Percentiles rank a stretch among this genome's conserved stretches.
phyloP scores from a whole-genome alignment of 192 early-diverging fungal genomes.

The Lobosporangium transversale region DNA sequence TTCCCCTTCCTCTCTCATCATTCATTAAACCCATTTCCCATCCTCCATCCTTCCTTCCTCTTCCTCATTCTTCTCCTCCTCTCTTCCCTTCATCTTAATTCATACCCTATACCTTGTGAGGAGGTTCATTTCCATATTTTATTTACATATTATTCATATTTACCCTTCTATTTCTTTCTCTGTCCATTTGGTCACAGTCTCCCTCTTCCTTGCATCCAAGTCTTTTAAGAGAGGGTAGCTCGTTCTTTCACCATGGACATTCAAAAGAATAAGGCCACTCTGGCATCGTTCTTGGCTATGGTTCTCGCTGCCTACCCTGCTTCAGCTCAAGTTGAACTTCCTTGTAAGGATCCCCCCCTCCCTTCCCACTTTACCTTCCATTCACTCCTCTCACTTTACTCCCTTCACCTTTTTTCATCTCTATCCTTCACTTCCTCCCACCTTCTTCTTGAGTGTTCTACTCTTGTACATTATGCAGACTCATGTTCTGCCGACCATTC shows the following conservation, averaged over 20 bases:
- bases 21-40: background rate
- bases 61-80: background rate
- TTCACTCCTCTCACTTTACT: background rate
- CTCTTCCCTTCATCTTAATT: slow-evolving; percentile 4
- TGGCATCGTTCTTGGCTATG: slow-evolving; percentile 48
- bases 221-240: slow-evolving; percentile 9
- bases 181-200: background rate
- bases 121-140: background rate
- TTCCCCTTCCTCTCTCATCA: background rate
- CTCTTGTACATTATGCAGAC: background rate
- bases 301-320: slow-evolving; percentile 37
- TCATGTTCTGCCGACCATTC: slow-evolving; percentile 1
- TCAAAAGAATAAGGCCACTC: slow-evolving; percentile 45
- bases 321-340: slow-evolving; percentile 29
- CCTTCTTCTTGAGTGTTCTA: background rate
- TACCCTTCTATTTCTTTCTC: background rate
- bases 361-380: background rate
- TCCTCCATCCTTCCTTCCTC: background rate
- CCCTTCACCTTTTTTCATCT: background rate
- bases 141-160: slow-evolving; percentile 9
- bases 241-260: slow-evolving; percentile 33
- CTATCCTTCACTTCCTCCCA: background rate
- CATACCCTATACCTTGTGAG: background rate
- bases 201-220: background rate
- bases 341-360: slow-evolving; percentile 16